A percentile compares a stretch with the other conserved stretches of the same genome.
These are phyloP conservation scores for Camellia granthamiana DNA, from an alignment of 148 eudicot species.

Conservation along the genomic window DNA sequence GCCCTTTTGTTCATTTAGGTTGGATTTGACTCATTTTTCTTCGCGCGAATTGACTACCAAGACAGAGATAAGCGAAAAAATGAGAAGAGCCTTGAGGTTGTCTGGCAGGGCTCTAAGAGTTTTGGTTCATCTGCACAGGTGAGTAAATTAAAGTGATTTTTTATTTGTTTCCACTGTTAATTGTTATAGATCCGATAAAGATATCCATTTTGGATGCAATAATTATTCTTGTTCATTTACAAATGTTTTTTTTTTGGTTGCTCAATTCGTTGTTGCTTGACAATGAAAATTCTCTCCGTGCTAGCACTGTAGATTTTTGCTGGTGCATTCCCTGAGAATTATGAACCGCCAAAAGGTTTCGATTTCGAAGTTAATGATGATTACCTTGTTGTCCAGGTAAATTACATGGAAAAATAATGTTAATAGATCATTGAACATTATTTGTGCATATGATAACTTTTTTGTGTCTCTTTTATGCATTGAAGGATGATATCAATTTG, in stretches of 20 bases:
- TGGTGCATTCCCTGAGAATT: constrained; percentile 68
- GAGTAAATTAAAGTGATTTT: constrained; percentile 4
- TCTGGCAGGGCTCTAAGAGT: constrained; percentile 90
- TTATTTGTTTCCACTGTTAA: neutral
- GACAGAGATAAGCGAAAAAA: constrained; percentile 74
- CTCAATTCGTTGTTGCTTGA: neutral
- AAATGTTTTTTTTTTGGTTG: neutral
- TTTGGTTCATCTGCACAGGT: constrained; percentile 84
- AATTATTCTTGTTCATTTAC: no score
- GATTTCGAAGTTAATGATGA: constrained; percentile 60
- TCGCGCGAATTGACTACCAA: constrained; percentile 95
- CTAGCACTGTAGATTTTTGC: constrained; percentile 52
- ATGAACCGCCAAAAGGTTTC: constrained; percentile 76
- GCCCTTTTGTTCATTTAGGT: constrained; percentile 41
- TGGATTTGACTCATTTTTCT: constrained; percentile 94
- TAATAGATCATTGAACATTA: neutral
- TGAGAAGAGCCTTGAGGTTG: constrained; percentile 85
- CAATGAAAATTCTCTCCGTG: neutral
- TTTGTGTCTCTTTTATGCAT: constrained; percentile 14
- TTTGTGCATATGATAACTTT: constrained; percentile 10
- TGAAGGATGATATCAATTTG: constrained; percentile 81
- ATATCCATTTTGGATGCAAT: neutral
- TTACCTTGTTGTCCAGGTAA: constrained; percentile 77
- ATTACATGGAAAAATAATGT: neutral
- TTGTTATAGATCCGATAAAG: neutral